A percentile compares a stretch with the other conserved stretches of the same genome.
Conservation (phyloP, 31 red algal species). For the Porphyra umbilicalis region DNA sequence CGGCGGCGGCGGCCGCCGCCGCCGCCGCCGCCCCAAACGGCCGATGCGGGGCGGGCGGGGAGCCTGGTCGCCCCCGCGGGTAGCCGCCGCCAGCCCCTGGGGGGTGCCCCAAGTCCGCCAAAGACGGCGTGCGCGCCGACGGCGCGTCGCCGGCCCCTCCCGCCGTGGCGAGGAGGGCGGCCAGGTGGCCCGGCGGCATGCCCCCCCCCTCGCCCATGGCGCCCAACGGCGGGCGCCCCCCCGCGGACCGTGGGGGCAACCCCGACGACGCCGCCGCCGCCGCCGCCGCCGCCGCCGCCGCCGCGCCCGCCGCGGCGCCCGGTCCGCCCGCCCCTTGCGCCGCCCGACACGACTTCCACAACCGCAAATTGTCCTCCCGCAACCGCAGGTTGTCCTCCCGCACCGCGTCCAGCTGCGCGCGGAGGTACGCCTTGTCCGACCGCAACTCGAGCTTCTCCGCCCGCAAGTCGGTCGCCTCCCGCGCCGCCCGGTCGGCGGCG, state of each 20-base stretch:
- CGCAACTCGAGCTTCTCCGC: conserved; percentile 78
- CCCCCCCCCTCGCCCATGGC: background rate
- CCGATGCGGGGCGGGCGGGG: background rate
- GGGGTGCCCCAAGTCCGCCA: background rate
- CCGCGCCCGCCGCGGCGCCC: background rate
- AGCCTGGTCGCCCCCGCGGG: background rate
- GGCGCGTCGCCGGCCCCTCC: background rate
- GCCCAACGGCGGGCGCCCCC: background rate
- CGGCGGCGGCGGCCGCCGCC: background rate
- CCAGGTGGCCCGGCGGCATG: background rate
- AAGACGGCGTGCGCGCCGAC: background rate
- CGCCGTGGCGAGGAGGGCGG: too few relatives aligned
- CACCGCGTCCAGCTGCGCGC: conserved; percentile 61
- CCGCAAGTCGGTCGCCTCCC: conserved; percentile 43
- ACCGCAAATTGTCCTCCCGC: conserved; percentile 45
- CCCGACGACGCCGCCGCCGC: background rate
- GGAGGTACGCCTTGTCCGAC: conserved; percentile 76
- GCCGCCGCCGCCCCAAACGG: background rate
- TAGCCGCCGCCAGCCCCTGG: background rate
- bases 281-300: background rate
- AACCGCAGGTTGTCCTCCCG: conserved; percentile 56
- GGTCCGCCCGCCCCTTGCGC: too few relatives aligned
- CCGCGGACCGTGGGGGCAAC: too few relatives aligned
- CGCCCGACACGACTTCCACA: conserved; percentile 48
- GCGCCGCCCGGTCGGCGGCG: conserved; percentile 15